Base-by-base conservation (phyloP, 352 stramenopile genomes). In the Stramenopiles sp. region DNA sequence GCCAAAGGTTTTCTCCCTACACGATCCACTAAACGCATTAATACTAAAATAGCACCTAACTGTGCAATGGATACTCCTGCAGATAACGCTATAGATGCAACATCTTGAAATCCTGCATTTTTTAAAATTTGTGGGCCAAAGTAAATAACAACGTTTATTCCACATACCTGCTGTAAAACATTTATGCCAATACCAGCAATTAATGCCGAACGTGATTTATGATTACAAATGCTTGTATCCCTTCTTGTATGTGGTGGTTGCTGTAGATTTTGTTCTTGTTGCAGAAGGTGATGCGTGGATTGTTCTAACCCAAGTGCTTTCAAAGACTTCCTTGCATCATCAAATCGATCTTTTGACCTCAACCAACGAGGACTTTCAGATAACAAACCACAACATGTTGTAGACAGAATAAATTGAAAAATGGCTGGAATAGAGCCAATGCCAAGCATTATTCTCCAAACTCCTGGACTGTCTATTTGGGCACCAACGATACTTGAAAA, bases 71-170 rank as follows among this genome's bases (percentile, higher is more conserved):
- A 76, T 33, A 76, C 65, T 76, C 65, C 65, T 76, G 65, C 65
- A 4, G 65, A 76, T 76, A 76, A 76, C 65, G 65, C 4, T 76
- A 76, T 76, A 13, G 65, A 31, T 76, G 65, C 65, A 76, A 76
- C 65, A 13, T 76, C 65, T 76, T 76, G 65, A 76, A 76, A 76
- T 13, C 65, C 65, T 76, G 65, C 65, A 76, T 76, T 76, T 33
- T 76, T 76, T 20, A 76, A 76, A 76, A 76, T 76, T 76, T 76
- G 65, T 13, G 65, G 65, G 65, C 65, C 65, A 20, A 76, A 76
- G 13, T 76, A 76, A 76, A 76, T 76, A 76, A 76, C 65, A 76
- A 76, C 65, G 13, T 76, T 76, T 76, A 76, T 76, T 76, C 65
- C 65, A 20, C 65, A 76, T 33, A 76, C 65, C 65, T 76, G 65